Conservation (phyloP, 2,329 filamentous ascomycete species). For the Arthrobotrys sinensis region DNA sequence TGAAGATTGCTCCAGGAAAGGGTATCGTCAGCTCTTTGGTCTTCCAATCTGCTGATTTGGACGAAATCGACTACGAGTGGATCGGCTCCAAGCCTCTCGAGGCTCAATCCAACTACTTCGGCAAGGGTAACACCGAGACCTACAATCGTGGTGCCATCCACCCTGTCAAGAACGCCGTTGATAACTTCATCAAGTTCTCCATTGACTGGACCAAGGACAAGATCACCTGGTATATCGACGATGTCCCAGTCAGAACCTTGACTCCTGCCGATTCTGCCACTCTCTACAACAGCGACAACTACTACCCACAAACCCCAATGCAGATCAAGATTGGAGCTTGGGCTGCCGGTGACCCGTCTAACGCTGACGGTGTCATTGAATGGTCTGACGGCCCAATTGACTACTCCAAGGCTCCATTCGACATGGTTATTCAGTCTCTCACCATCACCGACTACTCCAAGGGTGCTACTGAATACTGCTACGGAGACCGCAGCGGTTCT, state of each 20-base stretch:
- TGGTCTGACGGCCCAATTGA: constrained; percentile 92
- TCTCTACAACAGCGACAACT: constrained; percentile 61
- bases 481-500: constrained; percentile 81
- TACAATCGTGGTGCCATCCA: constrained; percentile 92
- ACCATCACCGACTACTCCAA: constrained; percentile 92
- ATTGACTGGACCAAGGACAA: constrained; percentile 91
- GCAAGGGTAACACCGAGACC: constrained; percentile 86
- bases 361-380: constrained; percentile 76
- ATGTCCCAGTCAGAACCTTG: constrained; percentile 82
- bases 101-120: constrained; percentile 97
- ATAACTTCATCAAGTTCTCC: constrained; percentile 85
- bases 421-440: constrained; percentile 84
- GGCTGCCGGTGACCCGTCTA: constrained; percentile 88
- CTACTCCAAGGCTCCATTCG: constrained; percentile 85
- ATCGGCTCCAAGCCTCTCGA: constrained; percentile 81
- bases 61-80: constrained; percentile 99
- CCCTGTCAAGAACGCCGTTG: constrained; percentile 78
- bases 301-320: constrained; percentile 95
- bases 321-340: constrained; percentile 92
- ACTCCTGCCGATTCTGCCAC: constrained; percentile 74
- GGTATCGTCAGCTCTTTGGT: constrained; percentile 96
- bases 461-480: constrained; percentile 83
- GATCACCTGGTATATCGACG: constrained; percentile 89
- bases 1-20: constrained; percentile 88
- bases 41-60: constrained; percentile 88